A percentile compares a stretch with the other conserved stretches of the same genome.
These are phyloP conservation scores for Hyaloscypha hepaticicola DNA, from an alignment of 495 filamentous ascomycete species.

Conservation along the genomic window DNA sequence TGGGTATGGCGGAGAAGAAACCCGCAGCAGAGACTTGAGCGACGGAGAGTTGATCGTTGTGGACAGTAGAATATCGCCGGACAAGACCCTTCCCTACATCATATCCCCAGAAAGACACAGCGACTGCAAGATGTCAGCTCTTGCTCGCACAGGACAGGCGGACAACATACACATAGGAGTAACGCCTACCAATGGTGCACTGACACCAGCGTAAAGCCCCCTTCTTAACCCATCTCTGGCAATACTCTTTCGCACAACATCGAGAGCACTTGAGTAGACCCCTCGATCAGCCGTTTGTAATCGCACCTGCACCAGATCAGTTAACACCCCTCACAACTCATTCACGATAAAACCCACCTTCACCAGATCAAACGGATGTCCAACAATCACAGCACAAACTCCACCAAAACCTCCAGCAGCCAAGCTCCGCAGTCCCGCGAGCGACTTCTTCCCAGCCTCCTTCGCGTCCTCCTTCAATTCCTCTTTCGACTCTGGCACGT, in stretches of 20 bases:
- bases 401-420: constrained; percentile 91
- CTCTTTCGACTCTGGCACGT: constrained; percentile 50
- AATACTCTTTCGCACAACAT: constrained; percentile 84
- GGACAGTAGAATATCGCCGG: constrained; percentile 60
- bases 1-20: constrained; percentile 97
- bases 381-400: constrained; percentile 87
- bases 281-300: constrained; percentile 94
- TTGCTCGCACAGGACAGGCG: not conserved
- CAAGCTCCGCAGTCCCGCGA: constrained; percentile 66
- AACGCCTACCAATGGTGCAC: constrained; percentile 89
- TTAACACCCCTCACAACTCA: too few species aligned
- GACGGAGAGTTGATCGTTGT: constrained; percentile 68
- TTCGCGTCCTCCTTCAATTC: constrained; percentile 51
- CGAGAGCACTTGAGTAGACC: constrained; percentile 84
- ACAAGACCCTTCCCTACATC: constrained; percentile 91
- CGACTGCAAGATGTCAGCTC: constrained; percentile 56
- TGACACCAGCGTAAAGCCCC: constrained; percentile 95
- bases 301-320: constrained; percentile 94
- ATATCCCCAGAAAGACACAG: constrained; percentile 99
- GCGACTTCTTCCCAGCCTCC: constrained; percentile 46
- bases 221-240: constrained; percentile 81
- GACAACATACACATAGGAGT: constrained; percentile 92
- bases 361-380: constrained; percentile 96
- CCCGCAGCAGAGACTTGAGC: constrained; percentile 88
- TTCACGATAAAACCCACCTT: too few species aligned